Evolutionary conservation across 768 basidiomycete species (phyloP).

Genomic region (Podaxis pistillaris): DNA sequence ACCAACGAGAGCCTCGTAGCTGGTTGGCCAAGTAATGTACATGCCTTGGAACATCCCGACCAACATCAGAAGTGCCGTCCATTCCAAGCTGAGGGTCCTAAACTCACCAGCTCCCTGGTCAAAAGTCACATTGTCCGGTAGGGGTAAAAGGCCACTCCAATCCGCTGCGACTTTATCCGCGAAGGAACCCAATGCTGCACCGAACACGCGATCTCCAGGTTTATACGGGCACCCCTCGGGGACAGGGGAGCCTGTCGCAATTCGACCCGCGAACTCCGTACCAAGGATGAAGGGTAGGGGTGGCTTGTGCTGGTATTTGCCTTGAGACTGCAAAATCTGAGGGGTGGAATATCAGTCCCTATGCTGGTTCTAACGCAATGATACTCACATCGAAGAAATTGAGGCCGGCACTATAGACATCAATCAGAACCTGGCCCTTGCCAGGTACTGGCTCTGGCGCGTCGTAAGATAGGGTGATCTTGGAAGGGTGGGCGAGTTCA

Average conservation of each 20-base stretch:
- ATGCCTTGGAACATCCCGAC: constrained; percentile 46
- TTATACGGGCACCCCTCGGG: constrained; percentile 77
- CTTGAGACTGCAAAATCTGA: constrained; percentile 83
- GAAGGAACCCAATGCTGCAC: constrained; percentile 74
- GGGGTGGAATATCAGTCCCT: constrained; percentile 7
- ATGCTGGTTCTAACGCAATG: not conserved
- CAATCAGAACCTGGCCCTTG: constrained; percentile 63
- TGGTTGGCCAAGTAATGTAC: constrained; percentile 89
- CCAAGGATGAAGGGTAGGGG: constrained; percentile 85
- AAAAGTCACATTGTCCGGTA: constrained; percentile 75
- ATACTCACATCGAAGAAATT: constrained; percentile 72
- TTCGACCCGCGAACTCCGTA: constrained; percentile 79
- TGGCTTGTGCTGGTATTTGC: constrained; percentile 85
- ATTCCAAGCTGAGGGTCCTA: not conserved
- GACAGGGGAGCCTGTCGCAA: constrained; percentile 69
- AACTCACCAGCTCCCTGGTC: constrained; percentile 81
- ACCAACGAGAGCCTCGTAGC: constrained; percentile 87
- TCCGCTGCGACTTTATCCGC: constrained; percentile 71
- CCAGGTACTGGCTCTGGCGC: constrained; percentile 56
- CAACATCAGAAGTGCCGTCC: not conserved
- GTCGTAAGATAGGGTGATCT: constrained; percentile 51
- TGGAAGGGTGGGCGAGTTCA: constrained; percentile 66
- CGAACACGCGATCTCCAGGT: constrained; percentile 87
- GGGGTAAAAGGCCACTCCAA: constrained; percentile 49
- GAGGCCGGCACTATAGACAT: constrained; percentile 71